phyloP scores from a whole-genome alignment of 2,329 filamentous ascomycete genomes.

The Penicillium sp. region DNA sequence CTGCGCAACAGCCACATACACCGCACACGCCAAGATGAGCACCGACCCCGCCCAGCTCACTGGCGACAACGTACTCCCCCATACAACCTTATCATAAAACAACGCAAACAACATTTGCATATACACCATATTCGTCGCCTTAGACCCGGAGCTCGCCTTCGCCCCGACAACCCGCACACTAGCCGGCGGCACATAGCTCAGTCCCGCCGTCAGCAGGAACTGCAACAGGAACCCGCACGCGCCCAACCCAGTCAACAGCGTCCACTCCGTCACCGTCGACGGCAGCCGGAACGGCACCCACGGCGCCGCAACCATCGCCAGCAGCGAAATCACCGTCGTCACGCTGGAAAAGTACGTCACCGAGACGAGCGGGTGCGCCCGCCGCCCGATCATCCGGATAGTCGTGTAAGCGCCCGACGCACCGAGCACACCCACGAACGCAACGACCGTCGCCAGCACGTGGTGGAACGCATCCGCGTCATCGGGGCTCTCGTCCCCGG shows the following conservation, averaged over 20 bases:
- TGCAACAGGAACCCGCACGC: conserved; percentile 80
- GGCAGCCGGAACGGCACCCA: conserved; percentile 61
- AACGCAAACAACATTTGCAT: conserved; percentile 71
- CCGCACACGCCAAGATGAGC: conserved; percentile 65
- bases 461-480: conserved; percentile 63
- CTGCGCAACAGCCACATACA: conserved; percentile 64
- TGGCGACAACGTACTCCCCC: conserved; percentile 59
- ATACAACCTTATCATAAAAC: conserved; percentile 64
- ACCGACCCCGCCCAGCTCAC: conserved; percentile 63
- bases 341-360: conserved; percentile 80
- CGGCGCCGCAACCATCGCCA: conserved; percentile 61
- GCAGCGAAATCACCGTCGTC: conserved; percentile 67
- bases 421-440: conserved; percentile 76
- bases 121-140: conserved; percentile 69
- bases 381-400: conserved; percentile 76
- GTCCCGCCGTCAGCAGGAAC: conserved; percentile 76
- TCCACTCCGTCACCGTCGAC: conserved; percentile 61
- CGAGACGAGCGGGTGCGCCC: conserved; percentile 78
- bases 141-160: conserved; percentile 35
- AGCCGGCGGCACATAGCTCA: conserved; percentile 68
- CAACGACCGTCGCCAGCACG: conserved; percentile 68
- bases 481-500: conserved; percentile 29
- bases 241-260: conserved; percentile 68
- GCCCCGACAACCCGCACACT: conserved; percentile 8
- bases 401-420: conserved; percentile 73